Percentiles rank a stretch among this genome's conserved stretches.
These are phyloP conservation scores for Lophiostoma macrostomum DNA, from an alignment of 495 filamentous ascomycete species.

Conservation along the genomic window DNA sequence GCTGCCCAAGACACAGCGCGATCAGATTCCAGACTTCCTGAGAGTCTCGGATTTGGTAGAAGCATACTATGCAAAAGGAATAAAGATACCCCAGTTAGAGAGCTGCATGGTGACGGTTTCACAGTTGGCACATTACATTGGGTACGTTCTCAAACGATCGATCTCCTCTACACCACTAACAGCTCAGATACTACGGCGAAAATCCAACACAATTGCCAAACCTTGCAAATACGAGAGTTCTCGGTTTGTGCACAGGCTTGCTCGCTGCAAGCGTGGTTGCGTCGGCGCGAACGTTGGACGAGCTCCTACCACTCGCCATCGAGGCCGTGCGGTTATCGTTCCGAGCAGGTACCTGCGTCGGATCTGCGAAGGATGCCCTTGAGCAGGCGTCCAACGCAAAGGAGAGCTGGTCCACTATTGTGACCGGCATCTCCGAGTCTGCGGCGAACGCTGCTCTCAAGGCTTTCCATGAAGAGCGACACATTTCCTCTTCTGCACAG, in stretches of 20 bases:
- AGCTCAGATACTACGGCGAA: slow-evolving; percentile 52
- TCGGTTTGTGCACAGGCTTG: slow-evolving; percentile 70
- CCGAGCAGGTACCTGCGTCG: slow-evolving; percentile 62
- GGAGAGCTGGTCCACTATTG: slow-evolving; percentile 57
- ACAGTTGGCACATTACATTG: slow-evolving; percentile 72
- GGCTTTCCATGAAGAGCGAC: slow-evolving; percentile 55
- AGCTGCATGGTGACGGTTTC: slow-evolving; percentile 67
- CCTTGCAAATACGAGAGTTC: slow-evolving; percentile 47
- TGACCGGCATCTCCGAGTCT: slow-evolving; percentile 46
- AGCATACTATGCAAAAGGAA: slow-evolving; percentile 53
- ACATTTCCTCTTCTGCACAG: slow-evolving; percentile 56
- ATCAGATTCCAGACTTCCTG: slow-evolving; percentile 64
- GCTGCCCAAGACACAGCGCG: slow-evolving; percentile 58
- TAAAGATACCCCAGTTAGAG: slow-evolving; percentile 61
- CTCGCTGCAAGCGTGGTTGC: slow-evolving; percentile 71
- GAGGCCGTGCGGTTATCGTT: slow-evolving; percentile 72
- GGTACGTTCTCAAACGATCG: slow-evolving; percentile 50
- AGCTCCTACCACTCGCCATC: slow-evolving; percentile 64
- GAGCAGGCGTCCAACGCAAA: slow-evolving; percentile 49
- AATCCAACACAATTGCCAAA: slow-evolving; percentile 47
- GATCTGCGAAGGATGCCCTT: slow-evolving; percentile 49
- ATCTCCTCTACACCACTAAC: slow-evolving; percentile 33
- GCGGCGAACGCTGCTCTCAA: slow-evolving; percentile 47
- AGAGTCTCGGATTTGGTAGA: slow-evolving; percentile 69
- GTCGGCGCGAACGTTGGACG: slow-evolving; percentile 62